These are phyloP conservation scores for Chaetomium olivaceum DNA, from an alignment of 2,329 filamentous ascomycete genomes.

Conservation along the genomic window DNA sequence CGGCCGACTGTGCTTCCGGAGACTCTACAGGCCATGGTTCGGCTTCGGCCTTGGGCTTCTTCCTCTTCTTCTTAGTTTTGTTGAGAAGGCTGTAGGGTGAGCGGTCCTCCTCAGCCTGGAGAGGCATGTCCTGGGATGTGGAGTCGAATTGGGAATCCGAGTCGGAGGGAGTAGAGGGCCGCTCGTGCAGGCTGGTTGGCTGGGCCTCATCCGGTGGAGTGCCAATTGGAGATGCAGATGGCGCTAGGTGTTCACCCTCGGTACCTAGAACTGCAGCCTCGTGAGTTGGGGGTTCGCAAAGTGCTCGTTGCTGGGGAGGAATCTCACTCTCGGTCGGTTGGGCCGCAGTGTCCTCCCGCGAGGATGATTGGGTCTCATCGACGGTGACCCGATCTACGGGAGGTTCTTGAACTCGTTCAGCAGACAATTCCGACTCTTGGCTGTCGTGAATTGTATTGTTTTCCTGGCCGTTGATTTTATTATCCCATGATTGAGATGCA, in stretches of 20 bases:
- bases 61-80: constrained; percentile 25
- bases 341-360: constrained; percentile 8
- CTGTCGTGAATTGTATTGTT: constrained; percentile 8
- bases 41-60: constrained; percentile 22
- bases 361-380: constrained; percentile 16
- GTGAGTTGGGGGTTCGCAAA: not conserved
- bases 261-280: constrained; percentile 1
- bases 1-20: constrained; percentile 8
- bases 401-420: not conserved
- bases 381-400: constrained; percentile 1
- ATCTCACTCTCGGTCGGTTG: constrained; percentile 17
- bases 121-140: constrained; percentile 19
- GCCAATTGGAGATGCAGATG: not conserved
- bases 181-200: constrained; percentile 7
- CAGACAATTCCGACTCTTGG: not conserved
- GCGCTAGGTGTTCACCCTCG: not conserved
- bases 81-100: constrained; percentile 27
- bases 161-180: constrained; percentile 7
- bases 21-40: constrained; percentile 25
- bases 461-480: constrained; percentile 40
- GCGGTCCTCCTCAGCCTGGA: constrained; percentile 10
- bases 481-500: constrained; percentile 35
- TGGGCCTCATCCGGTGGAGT: constrained; percentile 8
- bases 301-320: not conserved
- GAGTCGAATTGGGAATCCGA: constrained; percentile 3